Evolutionary conservation across 164 flowering plant genomes (phyloP).

Genomic region (Warburgia ugandensis): DNA sequence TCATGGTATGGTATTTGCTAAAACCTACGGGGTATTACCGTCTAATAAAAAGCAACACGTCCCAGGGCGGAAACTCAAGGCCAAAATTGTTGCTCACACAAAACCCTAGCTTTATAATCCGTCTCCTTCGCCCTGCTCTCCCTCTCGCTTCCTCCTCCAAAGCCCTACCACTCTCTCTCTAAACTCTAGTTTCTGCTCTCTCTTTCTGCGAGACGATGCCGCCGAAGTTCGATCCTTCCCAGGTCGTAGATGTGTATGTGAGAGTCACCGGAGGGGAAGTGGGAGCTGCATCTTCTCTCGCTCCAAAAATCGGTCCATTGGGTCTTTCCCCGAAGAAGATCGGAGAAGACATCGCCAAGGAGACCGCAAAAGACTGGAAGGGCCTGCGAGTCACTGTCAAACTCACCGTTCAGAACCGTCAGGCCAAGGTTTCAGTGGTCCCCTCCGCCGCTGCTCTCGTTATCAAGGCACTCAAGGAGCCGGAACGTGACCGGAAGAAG

Average conservation of each 20-base stretch:
- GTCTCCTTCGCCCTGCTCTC: no score
- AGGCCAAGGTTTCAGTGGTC: slow-evolving; percentile 71
- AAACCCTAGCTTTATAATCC: no score
- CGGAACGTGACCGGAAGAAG: slow-evolving; percentile 73
- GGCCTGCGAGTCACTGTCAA: slow-evolving; percentile 74
- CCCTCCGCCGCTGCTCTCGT: slow-evolving; percentile 70
- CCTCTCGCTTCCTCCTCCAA: not conserved
- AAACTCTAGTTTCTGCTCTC: not conserved
- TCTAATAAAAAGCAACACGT: no score
- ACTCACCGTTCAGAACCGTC: slow-evolving; percentile 72
- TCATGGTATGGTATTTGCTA: no score
- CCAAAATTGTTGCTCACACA: no score
- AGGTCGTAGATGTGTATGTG: slow-evolving; percentile 67
- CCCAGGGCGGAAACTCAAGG: no score
- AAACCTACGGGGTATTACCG: no score
- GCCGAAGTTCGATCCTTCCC: slow-evolving; percentile 66
- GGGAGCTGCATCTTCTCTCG: slow-evolving; percentile 69
- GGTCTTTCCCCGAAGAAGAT: slow-evolving; percentile 77
- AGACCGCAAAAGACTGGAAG: slow-evolving; percentile 82
- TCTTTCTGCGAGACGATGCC: slow-evolving; percentile 32
- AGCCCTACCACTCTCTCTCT: slow-evolving; percentile 1
- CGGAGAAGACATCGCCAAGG: slow-evolving; percentile 75
- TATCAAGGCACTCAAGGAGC: slow-evolving; percentile 69
- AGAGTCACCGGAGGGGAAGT: slow-evolving; percentile 80
- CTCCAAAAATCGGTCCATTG: slow-evolving; percentile 74